Conservation (phyloP, 1,284 basidiomycete species). For the Irpex sp. region DNA sequence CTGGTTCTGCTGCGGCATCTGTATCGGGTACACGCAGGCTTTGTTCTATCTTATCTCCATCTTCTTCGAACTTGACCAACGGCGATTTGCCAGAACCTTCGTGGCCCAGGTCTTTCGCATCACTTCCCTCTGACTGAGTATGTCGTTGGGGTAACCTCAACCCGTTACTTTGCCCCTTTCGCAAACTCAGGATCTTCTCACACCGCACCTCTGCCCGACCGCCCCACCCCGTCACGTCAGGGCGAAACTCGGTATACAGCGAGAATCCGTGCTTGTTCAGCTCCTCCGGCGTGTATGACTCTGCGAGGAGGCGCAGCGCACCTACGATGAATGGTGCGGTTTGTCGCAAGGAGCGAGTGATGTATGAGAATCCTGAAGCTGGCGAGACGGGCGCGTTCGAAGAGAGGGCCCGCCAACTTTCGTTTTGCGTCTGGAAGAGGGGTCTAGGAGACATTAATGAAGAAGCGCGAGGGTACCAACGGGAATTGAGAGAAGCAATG, state of each 20-base stretch:
- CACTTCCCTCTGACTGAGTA: background rate
- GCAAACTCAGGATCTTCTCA: conserved; percentile 52
- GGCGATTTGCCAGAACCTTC: background rate
- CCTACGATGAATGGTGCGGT: conserved; percentile 74
- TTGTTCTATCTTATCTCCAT: conserved; percentile 2
- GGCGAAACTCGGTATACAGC: conserved; percentile 78
- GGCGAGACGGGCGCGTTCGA: conserved; percentile 73
- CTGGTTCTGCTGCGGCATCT: conserved; percentile 25
- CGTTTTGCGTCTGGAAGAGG: conserved; percentile 67
- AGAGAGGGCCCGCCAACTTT: conserved; percentile 77
- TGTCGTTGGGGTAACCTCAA: background rate
- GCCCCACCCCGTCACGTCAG: conserved; percentile 72
- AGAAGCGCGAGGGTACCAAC: conserved; percentile 7
- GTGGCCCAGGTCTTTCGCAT: background rate
- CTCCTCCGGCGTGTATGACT: conserved; percentile 61
- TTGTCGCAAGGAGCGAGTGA: conserved; percentile 76
- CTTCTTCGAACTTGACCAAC: background rate
- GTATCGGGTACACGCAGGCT: conserved; percentile 17
- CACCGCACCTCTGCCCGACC: conserved; percentile 65
- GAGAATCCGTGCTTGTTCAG: conserved; percentile 68
- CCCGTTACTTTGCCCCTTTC: conserved; percentile 16
- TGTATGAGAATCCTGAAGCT: conserved; percentile 73
- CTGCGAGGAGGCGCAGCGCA: conserved; percentile 75
- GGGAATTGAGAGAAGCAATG: conserved; percentile 4
- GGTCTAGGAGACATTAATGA: conserved; percentile 47